Base-by-base conservation (phyloP, 2,329 filamentous ascomycete genomes). In the Didymella arachidicola region DNA sequence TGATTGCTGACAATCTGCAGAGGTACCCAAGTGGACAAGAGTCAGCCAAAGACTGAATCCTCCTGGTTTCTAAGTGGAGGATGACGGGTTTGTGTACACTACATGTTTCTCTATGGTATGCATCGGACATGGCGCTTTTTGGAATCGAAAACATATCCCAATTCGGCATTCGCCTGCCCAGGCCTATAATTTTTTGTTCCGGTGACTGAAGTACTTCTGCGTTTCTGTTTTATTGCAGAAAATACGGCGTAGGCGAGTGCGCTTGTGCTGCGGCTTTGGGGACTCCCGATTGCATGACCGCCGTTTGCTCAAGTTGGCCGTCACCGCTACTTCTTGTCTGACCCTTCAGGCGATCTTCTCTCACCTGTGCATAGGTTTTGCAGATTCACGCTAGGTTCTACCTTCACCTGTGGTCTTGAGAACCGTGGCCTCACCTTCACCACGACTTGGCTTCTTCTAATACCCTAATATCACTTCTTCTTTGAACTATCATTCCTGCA, bases 11-110 rank as follows among this genome's bases (percentile, higher is more conserved):
- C 49, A n/a, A 93, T 89, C 89, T 56, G 50, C 64, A 78, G 76
- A 78, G 61, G 70, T 78, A 53, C 76, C 76, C 3, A 78, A 98
- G 81, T 98, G 94, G 94, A 98, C 94, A 69, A 89, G 93, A 80
- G 89, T 98, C 63, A 96, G 92, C 65, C 94, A 98, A 79, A 84
- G 94, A 79, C 76, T 97, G 77, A 98, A 98, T 79, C 94, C 94
- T 58, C 93, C 94, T 45, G 94, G 94, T 81, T 98, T 94, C 80
- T 97, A 25, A 54, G 26, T 32, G n/a, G 42, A 52, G 27, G 27
- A 32, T 38, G 18, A 38, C 36, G 46, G 27, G 14, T 19, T 22
- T 45, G 45, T 72, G 69, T 74, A 72, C 57, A 67, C 50, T 67
- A 71, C 64, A 32, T 72, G 65, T 69, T 59, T 59, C 51, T 56